Evolutionary conservation across 1,139 yeast species (phyloP).

Genomic region (Petasospora fabianii): DNA sequence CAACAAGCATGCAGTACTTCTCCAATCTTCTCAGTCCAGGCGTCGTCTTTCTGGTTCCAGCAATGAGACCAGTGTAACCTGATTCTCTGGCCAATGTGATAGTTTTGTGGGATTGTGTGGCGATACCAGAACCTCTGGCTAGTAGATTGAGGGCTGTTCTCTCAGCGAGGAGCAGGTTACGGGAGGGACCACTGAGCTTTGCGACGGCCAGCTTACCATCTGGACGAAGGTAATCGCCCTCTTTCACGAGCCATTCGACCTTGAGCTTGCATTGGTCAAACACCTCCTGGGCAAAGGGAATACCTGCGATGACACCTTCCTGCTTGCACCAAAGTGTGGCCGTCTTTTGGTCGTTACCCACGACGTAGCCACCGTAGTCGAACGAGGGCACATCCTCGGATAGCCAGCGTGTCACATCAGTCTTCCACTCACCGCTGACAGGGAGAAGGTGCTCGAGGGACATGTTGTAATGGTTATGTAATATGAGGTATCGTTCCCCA

Average conservation of each 20-base stretch:
- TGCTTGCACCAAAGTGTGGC: slow-evolving; percentile 84
- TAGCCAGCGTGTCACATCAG: slow-evolving; percentile 69
- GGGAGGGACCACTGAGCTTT: slow-evolving; percentile 73
- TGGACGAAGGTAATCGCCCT: slow-evolving; percentile 62
- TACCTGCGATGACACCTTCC: slow-evolving; percentile 77
- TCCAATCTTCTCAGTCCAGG: slow-evolving; percentile 88
- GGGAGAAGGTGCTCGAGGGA: slow-evolving; percentile 59
- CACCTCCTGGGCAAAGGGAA: slow-evolving; percentile 87
- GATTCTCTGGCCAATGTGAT: slow-evolving; percentile 57
- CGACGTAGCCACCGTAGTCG: slow-evolving; percentile 92
- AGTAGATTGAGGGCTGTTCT: slow-evolving; percentile 80
- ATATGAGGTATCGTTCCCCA: background rate
- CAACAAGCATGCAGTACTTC: slow-evolving; percentile 92
- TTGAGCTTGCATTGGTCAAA: slow-evolving; percentile 67
- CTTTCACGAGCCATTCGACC: slow-evolving; percentile 70
- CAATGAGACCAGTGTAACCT: slow-evolving; percentile 83
- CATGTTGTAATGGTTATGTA: slow-evolving; percentile 2
- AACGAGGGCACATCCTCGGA: slow-evolving; percentile 90
- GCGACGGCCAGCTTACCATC: slow-evolving; percentile 73
- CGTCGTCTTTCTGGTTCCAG: slow-evolving; percentile 98
- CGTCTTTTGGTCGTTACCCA: slow-evolving; percentile 67
- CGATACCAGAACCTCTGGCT: slow-evolving; percentile 84
- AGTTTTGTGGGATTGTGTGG: slow-evolving; percentile 68
- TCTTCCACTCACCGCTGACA: slow-evolving; percentile 72
- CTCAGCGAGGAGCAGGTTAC: slow-evolving; percentile 76